Evolutionary conservation across 1,284 basidiomycete genomes (phyloP), one percentile per base, ranked within the genome.

Genomic region (Inonotus hispidus): DNA sequence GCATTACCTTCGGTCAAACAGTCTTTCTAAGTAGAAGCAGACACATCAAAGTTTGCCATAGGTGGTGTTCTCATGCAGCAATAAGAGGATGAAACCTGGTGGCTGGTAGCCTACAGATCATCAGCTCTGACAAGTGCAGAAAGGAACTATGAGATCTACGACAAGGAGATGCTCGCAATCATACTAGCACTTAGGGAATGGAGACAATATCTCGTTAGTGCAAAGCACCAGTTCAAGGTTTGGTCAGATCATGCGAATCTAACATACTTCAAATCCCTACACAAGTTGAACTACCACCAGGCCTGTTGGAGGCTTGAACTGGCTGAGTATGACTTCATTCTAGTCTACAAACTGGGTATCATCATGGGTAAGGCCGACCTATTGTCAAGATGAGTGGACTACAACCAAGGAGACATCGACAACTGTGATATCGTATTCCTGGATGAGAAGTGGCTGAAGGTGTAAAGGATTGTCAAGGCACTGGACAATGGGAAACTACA

Each of bases 111-210:
- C 2, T 73, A 68, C 61, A 45, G 69, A 2, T 75, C 71, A 0
- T 67, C 74, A 58, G 32, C 66, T 0, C 62, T 78, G 13, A 67
- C 67, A 27, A 61, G 64, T 43, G 59, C 66, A 2, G 66, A 75
- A 67, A 54, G 68, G 6, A 82, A 82, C 64, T 82, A 81, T 66
- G 70, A 75, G 23, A 76, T 78, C 39, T 74, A 79, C 65, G 75
- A 84, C 64, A 70, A 74, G 57, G 79, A 84, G 69, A 59, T 83
- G 16, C 39, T 81, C 0, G 73, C 74, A 0, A 73, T 79, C 19
- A 71, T 77, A 7, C 6, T 62, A 21, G 64, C 70, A 0, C 62
- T 77, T 14, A 63, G 74, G 57, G 70, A 67, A 39, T 79, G 73
- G 74, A 52, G 69, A 7, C 69, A 73, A 41, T 73, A 71, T 58